Conservation (phyloP, 768 basidiomycete genomes). For the Arthromyces matolae region DNA sequence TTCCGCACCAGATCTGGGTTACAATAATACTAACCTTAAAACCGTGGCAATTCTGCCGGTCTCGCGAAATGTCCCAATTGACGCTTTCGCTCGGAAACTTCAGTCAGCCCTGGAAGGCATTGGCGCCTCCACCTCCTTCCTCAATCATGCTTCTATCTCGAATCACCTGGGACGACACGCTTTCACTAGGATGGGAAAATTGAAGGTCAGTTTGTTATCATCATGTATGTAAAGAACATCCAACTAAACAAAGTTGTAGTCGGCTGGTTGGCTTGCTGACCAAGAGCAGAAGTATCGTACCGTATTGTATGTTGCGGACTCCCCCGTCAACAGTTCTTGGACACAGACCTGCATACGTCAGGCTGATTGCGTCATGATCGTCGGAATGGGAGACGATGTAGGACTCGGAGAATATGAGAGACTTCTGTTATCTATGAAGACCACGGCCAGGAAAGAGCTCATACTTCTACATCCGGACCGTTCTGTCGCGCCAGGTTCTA, state of each 20-base stretch:
- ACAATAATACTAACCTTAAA: conserved; percentile 85
- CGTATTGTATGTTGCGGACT: conserved; percentile 95
- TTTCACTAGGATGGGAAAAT: conserved; percentile 94
- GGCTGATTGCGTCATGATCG: conserved; percentile 92
- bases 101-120: conserved; percentile 86
- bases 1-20: conserved; percentile 55
- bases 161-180: conserved; percentile 91
- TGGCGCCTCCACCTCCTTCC: conserved; percentile 88
- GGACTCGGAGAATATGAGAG: conserved; percentile 92
- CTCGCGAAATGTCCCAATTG: conserved; percentile 83
- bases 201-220: conserved; percentile 70
- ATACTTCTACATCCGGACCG: conserved; percentile 92
- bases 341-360: conserved; percentile 97
- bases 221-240: neutral
- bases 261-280: conserved; percentile 86
- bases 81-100: conserved; percentile 85
- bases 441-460: conserved; percentile 96
- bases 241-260: conserved; percentile 22
- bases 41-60: conserved; percentile 91
- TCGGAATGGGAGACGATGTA: conserved; percentile 92
- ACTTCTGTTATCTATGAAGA: conserved; percentile 90
- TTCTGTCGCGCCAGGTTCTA: conserved; percentile 84
- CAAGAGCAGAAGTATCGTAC: conserved; percentile 91
- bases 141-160: conserved; percentile 92
- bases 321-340: conserved; percentile 93